Base-by-base conservation (phyloP, 495 filamentous ascomycete species). In the Penicillium samsonianum region DNA sequence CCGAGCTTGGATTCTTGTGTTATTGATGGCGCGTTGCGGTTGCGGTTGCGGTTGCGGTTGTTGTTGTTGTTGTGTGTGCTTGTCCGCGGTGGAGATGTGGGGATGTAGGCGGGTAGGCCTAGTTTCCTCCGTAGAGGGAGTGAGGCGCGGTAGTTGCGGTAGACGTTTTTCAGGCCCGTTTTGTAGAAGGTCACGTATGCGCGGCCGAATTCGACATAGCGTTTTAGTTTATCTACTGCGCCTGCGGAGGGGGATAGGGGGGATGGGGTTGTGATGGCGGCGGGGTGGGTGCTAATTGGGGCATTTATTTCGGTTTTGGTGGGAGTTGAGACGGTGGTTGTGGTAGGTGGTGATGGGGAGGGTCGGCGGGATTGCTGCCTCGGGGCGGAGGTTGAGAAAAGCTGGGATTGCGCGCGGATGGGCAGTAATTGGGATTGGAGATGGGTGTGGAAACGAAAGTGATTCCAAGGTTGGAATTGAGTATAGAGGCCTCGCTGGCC, bases 171-270 rank as follows among this genome's bases (percentile, higher is more conserved):
- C 25, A 96, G 69, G 14, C 93, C 93, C 23, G 83, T 82, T 69
- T 95, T 96, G 83, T 96, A 98, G 82, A 98, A 98, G 30, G 73
- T 71, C 6, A 85, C 64, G 58, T 78, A 82, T 58, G 77, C 73
- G 58, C 72, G 75, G 49, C 78, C 80, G 38, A 74, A 43, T 23
- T 61, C 57, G 62, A 79, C 56, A 64, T 72, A 74, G 62, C 65
- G 72, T 48, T 68, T 68, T 5, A 70, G 25, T 50, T 78, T 79
- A 12, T 70, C 65, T 20, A 60, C 23, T n/a, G 59, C 45, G 4
- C 63, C 7, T 1, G 73, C 64, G 8, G 59, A 56, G 19, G 65
- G 2, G 5, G 47, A n/a, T 28, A 72, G 31, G 2, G 67, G 28
- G 2, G 53, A 44, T 17, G 76, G 73, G 19, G 65, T 58, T 26